phyloP scores from a whole-genome alignment of 495 filamentous ascomycete species.

The Penicillium diatomitis region DNA sequence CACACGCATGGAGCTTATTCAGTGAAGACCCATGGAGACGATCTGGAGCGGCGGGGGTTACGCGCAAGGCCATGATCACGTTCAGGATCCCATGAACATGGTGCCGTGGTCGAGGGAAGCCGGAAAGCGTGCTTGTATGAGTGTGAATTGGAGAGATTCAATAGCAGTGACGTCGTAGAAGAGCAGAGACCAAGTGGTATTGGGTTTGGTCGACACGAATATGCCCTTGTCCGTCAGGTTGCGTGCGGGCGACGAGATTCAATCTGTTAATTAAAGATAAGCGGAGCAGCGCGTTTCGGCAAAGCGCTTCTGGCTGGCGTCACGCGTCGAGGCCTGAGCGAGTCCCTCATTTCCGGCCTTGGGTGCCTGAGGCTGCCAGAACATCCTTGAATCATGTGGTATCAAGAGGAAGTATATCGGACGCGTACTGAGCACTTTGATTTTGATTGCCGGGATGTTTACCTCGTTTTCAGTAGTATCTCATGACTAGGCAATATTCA shows the following conservation, averaged over 20 bases:
- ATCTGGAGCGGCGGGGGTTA: constrained; percentile 23
- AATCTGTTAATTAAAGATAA: no score
- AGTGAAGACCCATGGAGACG: constrained; percentile 24
- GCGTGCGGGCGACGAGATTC: no score
- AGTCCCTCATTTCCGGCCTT: constrained; percentile 4
- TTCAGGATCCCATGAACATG: constrained; percentile 13
- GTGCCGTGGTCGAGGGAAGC: constrained; percentile 1
- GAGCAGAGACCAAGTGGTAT: background rate
- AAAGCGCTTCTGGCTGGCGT: constrained; percentile 10
- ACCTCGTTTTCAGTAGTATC: no score
- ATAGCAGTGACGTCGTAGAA: background rate
- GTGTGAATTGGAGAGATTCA: no score
- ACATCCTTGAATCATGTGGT: no score
- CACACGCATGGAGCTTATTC: constrained; percentile 23
- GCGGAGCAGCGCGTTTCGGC: no score
- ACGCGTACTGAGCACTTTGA: no score
- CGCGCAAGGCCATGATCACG: constrained; percentile 32
- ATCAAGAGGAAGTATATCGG: no score
- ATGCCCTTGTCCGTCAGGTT: no score
- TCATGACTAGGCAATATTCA: no score
- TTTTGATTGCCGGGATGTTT: no score
- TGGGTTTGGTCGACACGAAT: no score
- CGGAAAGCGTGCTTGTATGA: background rate
- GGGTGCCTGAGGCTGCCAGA: background rate
- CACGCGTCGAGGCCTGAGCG: constrained; percentile 26